phyloP scores from a whole-genome alignment of 352 stramenopile species.

The Phytophthora sansomeana region DNA sequence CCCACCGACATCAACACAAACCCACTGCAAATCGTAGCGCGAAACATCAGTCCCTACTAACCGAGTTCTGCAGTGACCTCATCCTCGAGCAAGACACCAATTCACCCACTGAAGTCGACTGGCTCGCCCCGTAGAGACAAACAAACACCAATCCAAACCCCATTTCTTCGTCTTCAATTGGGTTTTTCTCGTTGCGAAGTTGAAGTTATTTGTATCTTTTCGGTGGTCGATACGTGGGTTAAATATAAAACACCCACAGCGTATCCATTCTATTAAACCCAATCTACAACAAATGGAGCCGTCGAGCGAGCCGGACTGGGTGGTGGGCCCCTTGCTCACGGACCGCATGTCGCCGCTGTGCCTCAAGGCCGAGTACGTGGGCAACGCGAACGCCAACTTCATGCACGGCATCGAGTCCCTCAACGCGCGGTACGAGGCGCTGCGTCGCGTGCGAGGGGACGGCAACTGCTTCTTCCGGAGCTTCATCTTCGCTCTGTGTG shows the following conservation, averaged over 20 bases:
- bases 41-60: background rate
- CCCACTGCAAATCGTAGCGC: background rate
- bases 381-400: slow-evolving; percentile 80
- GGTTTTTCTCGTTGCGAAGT: too few species aligned
- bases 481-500: slow-evolving; percentile 91
- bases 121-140: slow-evolving; percentile 19
- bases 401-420: slow-evolving; percentile 75
- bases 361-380: slow-evolving; percentile 75
- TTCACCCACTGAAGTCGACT: slow-evolving; percentile 35
- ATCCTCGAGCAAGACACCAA: slow-evolving; percentile 27
- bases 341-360: slow-evolving; percentile 64
- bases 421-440: slow-evolving; percentile 67
- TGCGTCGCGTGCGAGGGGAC: slow-evolving; percentile 89
- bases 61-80: slow-evolving; percentile 3
- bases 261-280: background rate
- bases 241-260: too few species aligned
- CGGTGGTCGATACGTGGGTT: too few species aligned
- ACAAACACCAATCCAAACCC: too few species aligned
- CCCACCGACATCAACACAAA: background rate
- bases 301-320: slow-evolving; percentile 18
- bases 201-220: too few species aligned
- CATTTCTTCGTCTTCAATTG: background rate
- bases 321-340: slow-evolving; percentile 50
- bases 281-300: background rate
- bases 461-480: slow-evolving; percentile 94